phyloP scores from a whole-genome alignment of 179 eudicot genomes.

The Vitellaria paradoxa region DNA sequence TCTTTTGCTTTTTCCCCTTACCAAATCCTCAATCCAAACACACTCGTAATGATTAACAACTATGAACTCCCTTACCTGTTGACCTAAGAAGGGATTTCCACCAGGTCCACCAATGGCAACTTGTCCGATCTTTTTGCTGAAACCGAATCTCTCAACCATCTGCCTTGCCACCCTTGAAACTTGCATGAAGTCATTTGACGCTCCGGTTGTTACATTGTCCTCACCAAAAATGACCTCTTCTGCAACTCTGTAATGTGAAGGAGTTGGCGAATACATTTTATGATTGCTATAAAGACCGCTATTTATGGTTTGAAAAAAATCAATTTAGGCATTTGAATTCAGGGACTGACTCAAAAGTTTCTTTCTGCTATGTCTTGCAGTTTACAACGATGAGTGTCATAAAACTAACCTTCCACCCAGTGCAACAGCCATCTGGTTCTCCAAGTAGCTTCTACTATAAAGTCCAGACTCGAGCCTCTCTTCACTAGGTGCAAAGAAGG shows the following conservation, averaged over 20 bases:
- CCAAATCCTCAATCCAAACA: too few species aligned
- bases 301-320: not conserved
- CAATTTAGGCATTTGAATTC: not conserved
- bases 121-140: constrained; percentile 97
- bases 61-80: constrained; percentile 45
- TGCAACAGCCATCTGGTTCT: constrained; percentile 99
- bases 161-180: constrained; percentile 94
- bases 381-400: not conserved
- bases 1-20: too few species aligned
- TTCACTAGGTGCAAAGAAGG: constrained; percentile 99
- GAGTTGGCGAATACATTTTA: not conserved
- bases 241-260: constrained; percentile 57
- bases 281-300: not conserved
- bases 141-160: constrained; percentile 97
- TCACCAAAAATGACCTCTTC: constrained; percentile 92
- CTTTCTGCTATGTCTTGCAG: too few species aligned
- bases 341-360: not conserved
- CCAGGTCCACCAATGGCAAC: constrained; percentile 84
- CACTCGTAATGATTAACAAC: too few species aligned
- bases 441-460: constrained; percentile 95
- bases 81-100: constrained; percentile 95
- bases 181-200: constrained; percentile 96
- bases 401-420: constrained; percentile 91
- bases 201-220: constrained; percentile 91
- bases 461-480: constrained; percentile 98